phyloP scores from a whole-genome alignment of 176 grass and related monocot species.

The Eragrostis curvula region DNA sequence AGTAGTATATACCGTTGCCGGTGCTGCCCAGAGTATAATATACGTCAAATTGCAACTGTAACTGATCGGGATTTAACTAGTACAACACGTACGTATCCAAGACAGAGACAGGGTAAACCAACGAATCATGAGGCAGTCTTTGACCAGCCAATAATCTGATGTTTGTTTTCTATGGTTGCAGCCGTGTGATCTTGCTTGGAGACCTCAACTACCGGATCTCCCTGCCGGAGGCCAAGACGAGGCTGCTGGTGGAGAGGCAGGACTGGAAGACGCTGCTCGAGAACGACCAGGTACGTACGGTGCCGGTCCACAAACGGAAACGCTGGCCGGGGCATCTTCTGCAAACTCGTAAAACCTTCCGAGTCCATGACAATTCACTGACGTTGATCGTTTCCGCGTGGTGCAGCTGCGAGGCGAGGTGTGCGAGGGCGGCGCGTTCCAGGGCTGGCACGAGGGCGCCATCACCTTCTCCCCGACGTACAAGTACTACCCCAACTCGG shows the following conservation, averaged over 20 bases:
- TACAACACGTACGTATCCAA: not conserved
- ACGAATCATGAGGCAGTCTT: conserved; percentile 11
- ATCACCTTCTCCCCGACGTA: conserved; percentile 77
- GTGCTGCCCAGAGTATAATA: not conserved
- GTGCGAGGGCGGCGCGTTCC: conserved; percentile 51
- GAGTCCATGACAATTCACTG: no score
- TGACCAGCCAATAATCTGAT: not conserved
- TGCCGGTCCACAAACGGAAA: no score
- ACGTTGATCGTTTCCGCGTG: no score
- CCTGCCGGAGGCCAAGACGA: conserved; percentile 66
- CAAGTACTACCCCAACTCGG: conserved; percentile 79
- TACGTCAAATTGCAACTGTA: conserved; percentile 8
- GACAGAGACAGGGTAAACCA: conserved; percentile 23
- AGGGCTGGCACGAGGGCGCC: conserved; percentile 66
- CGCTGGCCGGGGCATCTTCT: no score
- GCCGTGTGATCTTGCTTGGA: conserved; percentile 72
- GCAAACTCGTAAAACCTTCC: no score
- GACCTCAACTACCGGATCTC: conserved; percentile 91
- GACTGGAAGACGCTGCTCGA: conserved; percentile 72
- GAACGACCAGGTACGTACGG: conserved; percentile 66
- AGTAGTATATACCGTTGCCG: not conserved
- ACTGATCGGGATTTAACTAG: conserved; percentile 7
- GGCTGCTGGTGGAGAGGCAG: conserved; percentile 60
- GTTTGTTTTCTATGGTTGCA: conserved; percentile 27
- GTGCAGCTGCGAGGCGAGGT: conserved; percentile 49